phyloP scores from a whole-genome alignment of 306 rosid species.

The Vicia sativa region DNA sequence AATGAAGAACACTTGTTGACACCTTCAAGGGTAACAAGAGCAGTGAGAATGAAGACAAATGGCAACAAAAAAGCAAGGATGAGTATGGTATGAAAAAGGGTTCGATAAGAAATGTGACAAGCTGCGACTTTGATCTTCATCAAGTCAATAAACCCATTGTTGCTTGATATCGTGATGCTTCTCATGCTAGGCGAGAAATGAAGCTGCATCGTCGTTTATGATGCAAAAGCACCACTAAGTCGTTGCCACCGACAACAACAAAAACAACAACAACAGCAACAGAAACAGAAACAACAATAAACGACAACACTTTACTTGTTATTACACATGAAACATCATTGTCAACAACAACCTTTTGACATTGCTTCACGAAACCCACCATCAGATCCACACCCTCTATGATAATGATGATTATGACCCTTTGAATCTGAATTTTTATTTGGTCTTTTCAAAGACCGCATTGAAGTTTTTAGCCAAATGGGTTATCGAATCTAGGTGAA shows the following conservation, averaged over 20 bases:
- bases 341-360: conserved; percentile 27
- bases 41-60: conserved; percentile 98
- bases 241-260: conserved; percentile 47
- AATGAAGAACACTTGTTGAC: conserved; percentile 99
- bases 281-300: neutral
- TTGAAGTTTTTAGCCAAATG: conserved; percentile 45
- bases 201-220: conserved; percentile 99
- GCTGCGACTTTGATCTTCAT: conserved; percentile 99
- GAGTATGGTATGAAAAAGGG: conserved; percentile 97
- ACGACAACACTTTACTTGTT: neutral
- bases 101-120: conserved; percentile 98
- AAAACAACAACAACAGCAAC: neutral
- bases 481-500: conserved; percentile 30
- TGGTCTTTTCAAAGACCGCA: conserved; percentile 63
- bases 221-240: conserved; percentile 59
- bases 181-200: conserved; percentile 99
- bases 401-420: conserved; percentile 28
- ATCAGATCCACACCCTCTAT: conserved; percentile 66
- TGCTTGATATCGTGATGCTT: conserved; percentile 99
- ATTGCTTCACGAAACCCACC: conserved; percentile 53
- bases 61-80: conserved; percentile 96
- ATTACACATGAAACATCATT: conserved; percentile 26
- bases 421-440: conserved; percentile 41
- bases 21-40: conserved; percentile 99
- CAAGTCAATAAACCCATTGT: conserved; percentile 98